Percentiles rank a stretch among this genome's conserved stretches.
Evolutionary conservation across 2,329 filamentous ascomycete genomes (phyloP).

Genomic region (Monosporascus sp.): DNA sequence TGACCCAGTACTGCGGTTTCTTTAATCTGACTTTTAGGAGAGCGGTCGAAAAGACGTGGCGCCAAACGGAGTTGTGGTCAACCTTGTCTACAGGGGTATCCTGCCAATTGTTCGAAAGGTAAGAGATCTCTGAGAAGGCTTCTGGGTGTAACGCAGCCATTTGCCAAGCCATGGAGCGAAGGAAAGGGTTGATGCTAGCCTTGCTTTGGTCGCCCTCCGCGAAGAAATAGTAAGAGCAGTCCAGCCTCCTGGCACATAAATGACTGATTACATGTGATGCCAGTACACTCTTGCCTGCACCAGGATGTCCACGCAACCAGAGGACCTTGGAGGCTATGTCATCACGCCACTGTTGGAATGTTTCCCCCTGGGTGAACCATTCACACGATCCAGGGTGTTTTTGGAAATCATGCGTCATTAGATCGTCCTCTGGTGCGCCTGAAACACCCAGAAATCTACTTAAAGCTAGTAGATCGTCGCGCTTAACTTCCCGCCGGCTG

Average conservation of each 20-base stretch:
- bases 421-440: constrained; percentile 1
- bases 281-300: constrained; percentile 8
- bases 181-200: constrained; percentile 11
- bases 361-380: constrained; percentile 3
- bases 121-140: constrained; percentile 8
- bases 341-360: constrained; percentile 7
- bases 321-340: constrained; percentile 2
- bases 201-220: constrained; percentile 26
- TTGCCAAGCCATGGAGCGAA: constrained; percentile 26
- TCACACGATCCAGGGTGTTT: constrained; percentile 5
- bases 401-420: background rate
- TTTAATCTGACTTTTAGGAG: constrained; percentile 17
- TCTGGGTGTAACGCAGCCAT: constrained; percentile 23
- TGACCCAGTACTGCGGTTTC: constrained; percentile 25
- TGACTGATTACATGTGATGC: constrained; percentile 5
- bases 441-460: background rate
- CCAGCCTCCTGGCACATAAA: background rate
- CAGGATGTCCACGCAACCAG: constrained; percentile 9
- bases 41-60: constrained; percentile 15
- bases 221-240: constrained; percentile 11
- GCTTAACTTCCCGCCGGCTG: background rate
- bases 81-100: constrained; percentile 14
- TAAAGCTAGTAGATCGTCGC: background rate
- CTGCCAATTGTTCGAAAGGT: constrained; percentile 8
- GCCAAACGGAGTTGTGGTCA: constrained; percentile 22